Percentiles rank a stretch among this genome's conserved stretches.
Evolutionary conservation across 257 asterid genomes (phyloP).

Genomic region (Pogostemon cablin): DNA sequence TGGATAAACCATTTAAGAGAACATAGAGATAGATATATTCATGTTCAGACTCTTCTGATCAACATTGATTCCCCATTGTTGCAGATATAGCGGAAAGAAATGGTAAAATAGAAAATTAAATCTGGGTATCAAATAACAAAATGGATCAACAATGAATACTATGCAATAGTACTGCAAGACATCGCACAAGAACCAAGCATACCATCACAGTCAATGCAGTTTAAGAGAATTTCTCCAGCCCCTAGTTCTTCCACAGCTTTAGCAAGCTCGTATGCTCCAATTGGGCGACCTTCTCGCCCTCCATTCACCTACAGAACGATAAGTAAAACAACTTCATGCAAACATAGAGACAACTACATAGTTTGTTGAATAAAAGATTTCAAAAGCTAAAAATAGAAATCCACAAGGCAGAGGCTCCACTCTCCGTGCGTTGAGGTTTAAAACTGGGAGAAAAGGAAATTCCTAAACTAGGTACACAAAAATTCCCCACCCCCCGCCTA

Average conservation of each 20-base stretch:
- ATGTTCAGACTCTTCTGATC: background rate
- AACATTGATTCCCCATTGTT: background rate
- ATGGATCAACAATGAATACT: background rate
- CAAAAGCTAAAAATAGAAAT: background rate
- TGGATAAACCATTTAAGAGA: background rate
- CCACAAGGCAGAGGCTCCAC: background rate
- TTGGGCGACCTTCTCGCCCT: constrained; percentile 94
- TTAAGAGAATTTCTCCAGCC: constrained; percentile 94
- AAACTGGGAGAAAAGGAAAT: no score
- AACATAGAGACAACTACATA: background rate
- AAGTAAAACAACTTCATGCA: constrained; percentile 8
- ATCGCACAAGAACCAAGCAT: constrained; percentile 29
- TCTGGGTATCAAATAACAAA: background rate
- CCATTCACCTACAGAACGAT: constrained; percentile 69
- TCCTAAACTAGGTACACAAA: no score
- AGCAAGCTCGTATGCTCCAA: constrained; percentile 98
- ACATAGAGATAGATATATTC: background rate
- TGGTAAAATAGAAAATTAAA: background rate
- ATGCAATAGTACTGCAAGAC: background rate
- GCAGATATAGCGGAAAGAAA: background rate
- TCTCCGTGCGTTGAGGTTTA: no score
- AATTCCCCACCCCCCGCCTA: no score
- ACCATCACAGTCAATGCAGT: constrained; percentile 98
- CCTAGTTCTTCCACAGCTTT: constrained; percentile 97
- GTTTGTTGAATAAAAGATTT: constrained; percentile 8